Percentiles rank a stretch among this genome's conserved stretches.
Conservation (phyloP, 371 early-diverging fungal species). For the Rhizopus stolonifer region DNA sequence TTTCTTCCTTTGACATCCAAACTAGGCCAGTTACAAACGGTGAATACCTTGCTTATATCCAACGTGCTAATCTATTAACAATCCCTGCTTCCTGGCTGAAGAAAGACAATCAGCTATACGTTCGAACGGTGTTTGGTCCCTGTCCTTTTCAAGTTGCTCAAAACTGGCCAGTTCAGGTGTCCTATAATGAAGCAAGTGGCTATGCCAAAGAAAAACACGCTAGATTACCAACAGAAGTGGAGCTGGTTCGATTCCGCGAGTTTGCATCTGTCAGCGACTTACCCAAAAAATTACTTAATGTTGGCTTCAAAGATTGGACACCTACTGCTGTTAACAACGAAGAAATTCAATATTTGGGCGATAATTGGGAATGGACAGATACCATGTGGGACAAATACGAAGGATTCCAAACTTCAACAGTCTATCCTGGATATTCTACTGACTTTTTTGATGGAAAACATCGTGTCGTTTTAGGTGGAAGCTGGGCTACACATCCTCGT, state of each 20-base stretch:
- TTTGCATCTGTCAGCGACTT: background rate
- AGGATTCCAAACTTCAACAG: constrained; percentile 59
- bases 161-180: constrained; percentile 77
- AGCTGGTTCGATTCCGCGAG: constrained; percentile 45
- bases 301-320: constrained; percentile 65
- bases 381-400: constrained; percentile 59
- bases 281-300: constrained; percentile 41
- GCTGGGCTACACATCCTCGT: constrained; percentile 86
- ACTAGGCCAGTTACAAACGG: constrained; percentile 78
- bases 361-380: constrained; percentile 86
- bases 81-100: constrained; percentile 57
- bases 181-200: constrained; percentile 63
- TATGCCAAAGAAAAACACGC: constrained; percentile 62
- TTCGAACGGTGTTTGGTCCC: constrained; percentile 69
- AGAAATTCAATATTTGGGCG: constrained; percentile 54
- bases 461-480: constrained; percentile 77
- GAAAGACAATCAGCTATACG: constrained; percentile 30
- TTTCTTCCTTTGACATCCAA: constrained; percentile 63
- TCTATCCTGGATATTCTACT: constrained; percentile 87
- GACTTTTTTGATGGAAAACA: constrained; percentile 93
- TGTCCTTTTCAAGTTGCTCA: constrained; percentile 51
- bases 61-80: constrained; percentile 14
- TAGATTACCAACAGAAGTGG: constrained; percentile 70
- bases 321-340: constrained; percentile 48
- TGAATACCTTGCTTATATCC: constrained; percentile 69